These are phyloP conservation scores for Diaporthe capsici DNA, from an alignment of 2,329 filamentous ascomycete species.

Conservation along the genomic window DNA sequence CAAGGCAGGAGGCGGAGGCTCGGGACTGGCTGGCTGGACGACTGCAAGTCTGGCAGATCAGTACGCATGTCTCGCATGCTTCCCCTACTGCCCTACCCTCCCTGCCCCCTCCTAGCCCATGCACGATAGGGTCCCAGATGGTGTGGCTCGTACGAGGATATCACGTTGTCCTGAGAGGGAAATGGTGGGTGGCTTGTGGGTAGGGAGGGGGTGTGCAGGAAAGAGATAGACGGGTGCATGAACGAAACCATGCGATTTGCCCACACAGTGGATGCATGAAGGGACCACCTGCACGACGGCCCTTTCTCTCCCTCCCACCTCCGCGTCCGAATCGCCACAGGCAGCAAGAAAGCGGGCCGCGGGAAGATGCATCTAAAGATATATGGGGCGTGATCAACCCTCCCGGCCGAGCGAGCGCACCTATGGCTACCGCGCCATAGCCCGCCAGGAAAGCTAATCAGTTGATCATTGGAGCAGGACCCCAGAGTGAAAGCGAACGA, in stretches of 20 bases:
- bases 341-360: slow-evolving; percentile 3
- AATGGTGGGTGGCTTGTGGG: background rate
- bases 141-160: slow-evolving; percentile 26
- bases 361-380: background rate
- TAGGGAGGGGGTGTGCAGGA: background rate
- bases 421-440: slow-evolving; percentile 3
- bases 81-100: background rate
- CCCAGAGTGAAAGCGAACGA: background rate
- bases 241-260: slow-evolving; percentile 8
- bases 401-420: background rate
- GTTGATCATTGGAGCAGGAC: background rate
- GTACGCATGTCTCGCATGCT: slow-evolving; percentile 28
- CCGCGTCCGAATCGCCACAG: background rate
- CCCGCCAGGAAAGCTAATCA: background rate
- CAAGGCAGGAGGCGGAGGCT: background rate
- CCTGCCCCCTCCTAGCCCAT: background rate
- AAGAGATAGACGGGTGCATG: background rate
- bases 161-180: slow-evolving; percentile 10
- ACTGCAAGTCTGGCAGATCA: slow-evolving; percentile 33
- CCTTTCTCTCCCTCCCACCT: background rate
- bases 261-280: slow-evolving; percentile 11
- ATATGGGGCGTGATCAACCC: background rate
- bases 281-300: slow-evolving; percentile 22
- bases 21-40: slow-evolving; percentile 12
- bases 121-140: background rate